These are phyloP conservation scores for Cyclocybe cylindracea DNA, from an alignment of 768 basidiomycete species.

Conservation along the genomic window DNA sequence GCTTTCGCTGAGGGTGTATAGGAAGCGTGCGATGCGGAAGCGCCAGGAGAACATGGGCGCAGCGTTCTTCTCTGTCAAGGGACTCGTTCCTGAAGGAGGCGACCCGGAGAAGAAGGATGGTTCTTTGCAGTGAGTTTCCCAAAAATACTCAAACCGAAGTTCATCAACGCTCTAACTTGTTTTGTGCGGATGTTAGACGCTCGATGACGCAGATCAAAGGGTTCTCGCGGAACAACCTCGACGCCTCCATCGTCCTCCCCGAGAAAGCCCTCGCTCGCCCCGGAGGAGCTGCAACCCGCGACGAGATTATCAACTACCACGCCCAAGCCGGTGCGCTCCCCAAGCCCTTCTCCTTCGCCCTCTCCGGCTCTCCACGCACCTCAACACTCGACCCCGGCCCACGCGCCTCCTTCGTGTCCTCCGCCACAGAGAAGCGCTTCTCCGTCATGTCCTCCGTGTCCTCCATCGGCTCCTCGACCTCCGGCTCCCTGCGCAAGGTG, in stretches of 20 bases:
- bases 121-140: constrained; percentile 21
- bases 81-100: constrained; percentile 39
- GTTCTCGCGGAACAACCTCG: constrained; percentile 45
- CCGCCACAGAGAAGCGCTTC: constrained; percentile 34
- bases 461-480: constrained; percentile 33
- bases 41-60: constrained; percentile 37
- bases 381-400: constrained; percentile 20
- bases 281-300: constrained; percentile 27
- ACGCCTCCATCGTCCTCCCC: constrained; percentile 53
- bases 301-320: constrained; percentile 47
- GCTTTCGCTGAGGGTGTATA: constrained; percentile 41
- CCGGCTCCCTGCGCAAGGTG: constrained; percentile 50
- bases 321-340: constrained; percentile 42
- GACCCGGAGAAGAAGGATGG: constrained; percentile 21
- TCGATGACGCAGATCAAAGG: constrained; percentile 12
- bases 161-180: neutral
- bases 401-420: constrained; percentile 32
- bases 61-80: constrained; percentile 51
- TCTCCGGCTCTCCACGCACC: constrained; percentile 23
- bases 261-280: constrained; percentile 42
- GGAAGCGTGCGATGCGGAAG: constrained; percentile 38
- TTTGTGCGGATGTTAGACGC: constrained; percentile 10
- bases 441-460: constrained; percentile 35
- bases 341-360: constrained; percentile 43
- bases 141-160: too few relatives aligned